Base-by-base conservation (phyloP, 75 land plant genomes). In the Sequoiadendron giganteum region DNA sequence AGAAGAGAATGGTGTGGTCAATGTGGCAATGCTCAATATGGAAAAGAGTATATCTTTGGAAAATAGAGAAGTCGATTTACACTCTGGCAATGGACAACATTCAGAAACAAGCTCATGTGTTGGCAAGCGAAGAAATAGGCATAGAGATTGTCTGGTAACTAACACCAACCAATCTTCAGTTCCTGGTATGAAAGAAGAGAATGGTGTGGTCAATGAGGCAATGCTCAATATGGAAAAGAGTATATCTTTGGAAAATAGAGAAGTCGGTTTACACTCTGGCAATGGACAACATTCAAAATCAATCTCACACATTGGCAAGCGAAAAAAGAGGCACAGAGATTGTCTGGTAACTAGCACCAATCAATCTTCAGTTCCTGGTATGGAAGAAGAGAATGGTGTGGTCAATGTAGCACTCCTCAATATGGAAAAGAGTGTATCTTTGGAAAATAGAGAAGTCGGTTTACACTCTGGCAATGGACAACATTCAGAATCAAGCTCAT, bases 371-470 rank as follows among this genome's bases (percentile, higher is more conserved):
- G 45, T 25, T 81, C 32, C 84, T 45, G 13, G 84, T 28, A 45
- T 45, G 48, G 32, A 45, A 81, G 84, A 81, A 81, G 84, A 81
- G 13, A 81, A 45, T 81, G 45, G 49, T 81, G 47, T n/a, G 32
- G 49, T n/a, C 28, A 49, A 82, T 2, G 10, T 28, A n/a, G 84
- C 30, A 45, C 11, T 82, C 34, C 13, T n/a, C 84, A 39, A n/a
- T 42, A 25, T 40, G 45, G 83, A 36, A 36, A 13, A 38, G 39
- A 76, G 16, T 34, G 34, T 2, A 16, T 8, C 82, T 79, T 39
- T 18, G 10, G 43, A 79, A 79, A 21, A 43, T 43, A 70, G 6
- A 70, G 10, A 19, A 40, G 48, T 80, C 28, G 45, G 1, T 81
- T 45, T 25, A 81, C 45, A 16, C 21, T 78, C 81, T 78, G 28